Evolutionary conservation across 2,329 filamentous ascomycete species (phyloP).

Genomic region (Coniochaeta sp.): DNA sequence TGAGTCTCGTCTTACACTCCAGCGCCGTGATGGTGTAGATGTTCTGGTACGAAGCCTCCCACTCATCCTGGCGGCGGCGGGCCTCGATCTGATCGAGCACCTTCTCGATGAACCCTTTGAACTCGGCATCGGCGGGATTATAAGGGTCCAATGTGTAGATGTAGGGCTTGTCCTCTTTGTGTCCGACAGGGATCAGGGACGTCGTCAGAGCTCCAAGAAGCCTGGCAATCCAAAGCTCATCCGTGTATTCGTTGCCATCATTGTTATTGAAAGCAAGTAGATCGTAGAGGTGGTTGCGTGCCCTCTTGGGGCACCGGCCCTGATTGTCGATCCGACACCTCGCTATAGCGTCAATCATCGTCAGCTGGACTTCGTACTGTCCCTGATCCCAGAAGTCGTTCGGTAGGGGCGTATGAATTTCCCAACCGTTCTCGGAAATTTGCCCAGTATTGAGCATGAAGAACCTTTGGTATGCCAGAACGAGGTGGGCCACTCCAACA

Average conservation of each 20-base stretch:
- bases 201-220: constrained; percentile 60
- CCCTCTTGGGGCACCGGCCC: constrained; percentile 72
- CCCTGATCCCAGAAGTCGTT: constrained; percentile 90
- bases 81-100: constrained; percentile 59
- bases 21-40: constrained; percentile 57
- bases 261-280: constrained; percentile 94
- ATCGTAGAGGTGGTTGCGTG: constrained; percentile 79
- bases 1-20: constrained; percentile 53
- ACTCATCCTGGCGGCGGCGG: constrained; percentile 61
- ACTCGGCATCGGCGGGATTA: constrained; percentile 34
- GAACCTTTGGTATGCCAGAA: constrained; percentile 78
- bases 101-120: constrained; percentile 39
- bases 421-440: constrained; percentile 35
- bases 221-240: constrained; percentile 79
- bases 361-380: constrained; percentile 76
- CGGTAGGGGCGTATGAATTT: constrained; percentile 71
- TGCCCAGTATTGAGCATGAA: constrained; percentile 60
- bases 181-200: constrained; percentile 45
- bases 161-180: constrained; percentile 21
- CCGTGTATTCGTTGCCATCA: constrained; percentile 78
- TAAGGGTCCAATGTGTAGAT: constrained; percentile 29
- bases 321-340: constrained; percentile 63
- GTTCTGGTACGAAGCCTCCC: constrained; percentile 62
- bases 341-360: constrained; percentile 75
- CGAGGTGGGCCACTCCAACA: constrained; percentile 77